phyloP scores from a whole-genome alignment of 805 yeast genomes.

The Kazachstania taianensis region DNA sequence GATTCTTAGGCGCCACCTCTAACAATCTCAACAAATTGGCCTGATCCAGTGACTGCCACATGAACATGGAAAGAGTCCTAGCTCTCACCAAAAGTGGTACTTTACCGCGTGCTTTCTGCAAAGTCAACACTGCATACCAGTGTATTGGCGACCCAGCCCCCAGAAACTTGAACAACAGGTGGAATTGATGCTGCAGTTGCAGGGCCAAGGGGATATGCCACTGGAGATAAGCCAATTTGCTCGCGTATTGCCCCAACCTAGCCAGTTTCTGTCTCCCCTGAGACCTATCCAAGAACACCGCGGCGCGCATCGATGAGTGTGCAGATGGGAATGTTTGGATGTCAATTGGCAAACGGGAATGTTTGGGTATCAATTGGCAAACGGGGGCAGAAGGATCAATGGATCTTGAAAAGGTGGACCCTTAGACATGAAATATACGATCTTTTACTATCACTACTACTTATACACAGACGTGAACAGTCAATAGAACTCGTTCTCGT shows the following conservation, averaged over 20 bases:
- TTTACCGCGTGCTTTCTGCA: background rate
- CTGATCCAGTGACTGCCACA: conserved; percentile 1
- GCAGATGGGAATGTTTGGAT: too few relatives aligned
- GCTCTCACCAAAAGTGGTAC: background rate
- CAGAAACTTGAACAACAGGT: conserved; percentile 1
- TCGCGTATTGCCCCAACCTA: conserved; percentile 1
- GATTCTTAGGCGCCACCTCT: background rate
- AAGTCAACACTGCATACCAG: background rate
- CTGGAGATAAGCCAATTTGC: background rate
- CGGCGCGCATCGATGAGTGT: too few relatives aligned
- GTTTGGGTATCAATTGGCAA: background rate
- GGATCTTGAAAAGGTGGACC: background rate
- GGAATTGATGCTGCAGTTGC: conserved; percentile 1
- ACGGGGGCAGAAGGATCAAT: background rate
- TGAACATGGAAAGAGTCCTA: background rate
- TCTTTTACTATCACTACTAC: background rate
- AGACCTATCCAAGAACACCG: background rate
- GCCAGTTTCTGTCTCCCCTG: conserved; percentile 3
- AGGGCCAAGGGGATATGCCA: background rate
- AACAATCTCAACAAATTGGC: background rate
- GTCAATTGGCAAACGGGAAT: background rate
- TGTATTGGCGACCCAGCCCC: background rate
- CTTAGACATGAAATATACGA: background rate
- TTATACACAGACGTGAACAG: background rate
- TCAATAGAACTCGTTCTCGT: conserved; percentile 62